Evolutionary conservation across 352 stramenopile species (phyloP), one percentile per base, ranked within the genome.

Genomic region (Plasmopara halstedii): DNA sequence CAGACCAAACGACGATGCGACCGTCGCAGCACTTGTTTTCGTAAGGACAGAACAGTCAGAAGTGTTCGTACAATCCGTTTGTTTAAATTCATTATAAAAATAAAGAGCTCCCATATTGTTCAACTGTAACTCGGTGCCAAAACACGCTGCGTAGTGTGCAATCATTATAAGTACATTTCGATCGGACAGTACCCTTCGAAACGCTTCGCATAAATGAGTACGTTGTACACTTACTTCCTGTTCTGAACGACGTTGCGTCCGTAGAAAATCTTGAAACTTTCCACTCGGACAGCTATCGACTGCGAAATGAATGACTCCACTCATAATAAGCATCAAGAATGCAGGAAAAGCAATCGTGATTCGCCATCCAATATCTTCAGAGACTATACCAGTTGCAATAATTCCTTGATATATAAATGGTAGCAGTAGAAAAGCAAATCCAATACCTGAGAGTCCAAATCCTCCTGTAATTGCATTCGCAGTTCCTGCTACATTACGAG

Each of bases 61-160:
- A 21, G 40, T 50, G 6, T 62, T 46, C 11, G 42, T 53, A 41
- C 74, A 86, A 15, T 63, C 83, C 0, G 58, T 47, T 29, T 84
- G 73, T 11, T 69, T 66, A 49, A 97, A 97, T 32, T 89, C 72
- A 19, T 88, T 78, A 49, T 93, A 88, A 55, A 97, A 97, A 69
- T 97, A 97, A 14, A 87, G 66, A 6, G 89, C 88, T 25, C 87
- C 85, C 62, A 94, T 94, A 71, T 98, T 98, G 82, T 98, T 97
- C 44, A 98, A 80, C 60, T 95, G 95, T 19, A 98, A 68, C 58
- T 98, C 94, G 14, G 96, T 89, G 42, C 94, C 94, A 57, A 98
- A 98, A 64, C 73, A 95, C 33, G 83, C 80, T 6, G 73, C 93
- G 60, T 98, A 98, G 50, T 97, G 87, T 22, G 94, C 46, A 58